A percentile compares a stretch with the other conserved stretches of the same genome.
phyloP scores from a whole-genome alignment of 352 stramenopile genomes.

The Pythium utonaiense region DNA sequence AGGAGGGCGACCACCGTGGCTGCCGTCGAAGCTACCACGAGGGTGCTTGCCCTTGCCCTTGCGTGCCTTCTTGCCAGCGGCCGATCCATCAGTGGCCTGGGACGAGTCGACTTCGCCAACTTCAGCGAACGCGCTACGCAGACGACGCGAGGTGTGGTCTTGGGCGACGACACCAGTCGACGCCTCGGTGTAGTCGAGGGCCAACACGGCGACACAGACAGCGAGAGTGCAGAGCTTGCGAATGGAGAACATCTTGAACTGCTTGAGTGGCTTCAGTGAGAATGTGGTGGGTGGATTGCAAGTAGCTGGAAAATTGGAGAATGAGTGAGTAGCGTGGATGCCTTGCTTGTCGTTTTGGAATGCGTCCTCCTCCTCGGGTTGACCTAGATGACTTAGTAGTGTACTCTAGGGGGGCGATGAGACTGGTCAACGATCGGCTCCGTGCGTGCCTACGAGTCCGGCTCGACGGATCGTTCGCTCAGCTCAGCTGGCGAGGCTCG shows the following conservation, averaged over 20 bases:
- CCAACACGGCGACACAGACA: background rate
- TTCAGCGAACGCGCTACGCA: background rate
- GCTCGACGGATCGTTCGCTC: background rate
- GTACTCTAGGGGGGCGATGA: too few species aligned
- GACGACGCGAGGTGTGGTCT: background rate
- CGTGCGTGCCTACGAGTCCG: background rate
- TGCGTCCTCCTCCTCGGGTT: too few species aligned
- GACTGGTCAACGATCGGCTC: background rate
- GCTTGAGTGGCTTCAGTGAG: too few species aligned
- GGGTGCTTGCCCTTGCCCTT: background rate
- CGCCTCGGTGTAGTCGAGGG: background rate
- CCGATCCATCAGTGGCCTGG: background rate
- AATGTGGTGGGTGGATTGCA: too few species aligned
- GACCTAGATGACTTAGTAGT: too few species aligned
- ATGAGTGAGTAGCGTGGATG: too few species aligned
- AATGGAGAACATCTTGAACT: slow-evolving; percentile 3
- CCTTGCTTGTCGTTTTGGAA: too few species aligned
- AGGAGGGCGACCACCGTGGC: background rate
- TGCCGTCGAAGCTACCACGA: background rate
- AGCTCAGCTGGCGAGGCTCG: background rate
- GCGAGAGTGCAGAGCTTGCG: slow-evolving; percentile 2
- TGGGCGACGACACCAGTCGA: background rate
- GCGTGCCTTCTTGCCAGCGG: background rate
- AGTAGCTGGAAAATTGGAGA: too few species aligned
- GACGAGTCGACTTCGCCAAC: background rate